These are phyloP conservation scores for Malus domestica DNA, from an alignment of 306 rosid genomes.

Conservation along the genomic window ASM211411v1 NC_041804.1:3513501-3514000, in stretches of 20 bases:
- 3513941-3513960: constrained; percentile 1
- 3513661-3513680: no score
- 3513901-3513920: not conserved
- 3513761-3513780: not conserved
- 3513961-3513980: not conserved
- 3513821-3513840: not conserved
- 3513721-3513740: not conserved
- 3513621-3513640: no score
- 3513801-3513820: not conserved
- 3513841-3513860: not conserved
- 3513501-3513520: no score
- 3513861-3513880: not conserved
- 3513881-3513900: not conserved
- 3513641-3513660: no score
- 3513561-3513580: no score
- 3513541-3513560: no score
- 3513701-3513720: not conserved
- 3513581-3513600: no score
- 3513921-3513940: not conserved
- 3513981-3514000: not conserved
- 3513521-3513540: no score
- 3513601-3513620: accelerated
- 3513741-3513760: not conserved
- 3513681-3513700: no score
- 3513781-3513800: constrained; percentile 10